These are phyloP conservation scores for Echria macrotheca DNA, from an alignment of 495 filamentous ascomycete species.

Conservation along the genomic window DNA sequence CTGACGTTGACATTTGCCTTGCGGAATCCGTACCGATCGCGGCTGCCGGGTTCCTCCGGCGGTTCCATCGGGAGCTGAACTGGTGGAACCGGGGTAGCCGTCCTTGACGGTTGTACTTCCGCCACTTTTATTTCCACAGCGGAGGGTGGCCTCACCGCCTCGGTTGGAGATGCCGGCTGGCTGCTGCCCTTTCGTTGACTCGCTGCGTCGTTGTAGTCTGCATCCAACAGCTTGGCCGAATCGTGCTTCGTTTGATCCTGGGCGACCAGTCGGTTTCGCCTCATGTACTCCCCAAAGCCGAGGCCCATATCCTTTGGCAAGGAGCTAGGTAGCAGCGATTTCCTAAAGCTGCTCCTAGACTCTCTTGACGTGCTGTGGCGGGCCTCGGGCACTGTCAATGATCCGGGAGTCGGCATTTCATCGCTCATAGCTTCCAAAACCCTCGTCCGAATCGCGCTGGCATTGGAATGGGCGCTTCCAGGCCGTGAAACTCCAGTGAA, in stretches of 20 bases:
- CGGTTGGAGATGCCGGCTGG: slow-evolving; percentile 8
- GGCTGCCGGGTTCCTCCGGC: slow-evolving; percentile 31
- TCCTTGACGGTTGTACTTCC: not conserved
- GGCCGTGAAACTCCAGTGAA: slow-evolving; percentile 22
- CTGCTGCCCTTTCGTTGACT: not conserved
- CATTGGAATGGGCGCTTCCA: slow-evolving; percentile 26
- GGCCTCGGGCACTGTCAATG: slow-evolving; percentile 16
- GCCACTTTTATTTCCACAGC: not conserved
- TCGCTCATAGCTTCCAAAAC: slow-evolving; percentile 44
- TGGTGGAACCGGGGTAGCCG: slow-evolving; percentile 17
- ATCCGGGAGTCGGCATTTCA: slow-evolving; percentile 26
- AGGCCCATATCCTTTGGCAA: slow-evolving; percentile 27
- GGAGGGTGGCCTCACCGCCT: not conserved
- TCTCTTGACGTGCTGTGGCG: slow-evolving; percentile 25
- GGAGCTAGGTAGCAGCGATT: slow-evolving; percentile 27
- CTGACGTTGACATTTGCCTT: slow-evolving; percentile 80
- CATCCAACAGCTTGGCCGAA: slow-evolving; percentile 27
- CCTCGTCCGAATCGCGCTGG: slow-evolving; percentile 30
- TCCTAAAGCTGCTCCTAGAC: slow-evolving; percentile 35
- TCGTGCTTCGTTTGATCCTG: slow-evolving; percentile 25
- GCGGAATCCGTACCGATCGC: slow-evolving; percentile 88
- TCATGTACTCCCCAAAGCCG: slow-evolving; percentile 26
- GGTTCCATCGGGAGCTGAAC: slow-evolving; percentile 21
- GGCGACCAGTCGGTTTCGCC: slow-evolving; percentile 10
- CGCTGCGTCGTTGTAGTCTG: slow-evolving; percentile 11